Evolutionary conservation across 495 filamentous ascomycete genomes (phyloP).

Genomic region (Hyaloscypha variabilis): DNA sequence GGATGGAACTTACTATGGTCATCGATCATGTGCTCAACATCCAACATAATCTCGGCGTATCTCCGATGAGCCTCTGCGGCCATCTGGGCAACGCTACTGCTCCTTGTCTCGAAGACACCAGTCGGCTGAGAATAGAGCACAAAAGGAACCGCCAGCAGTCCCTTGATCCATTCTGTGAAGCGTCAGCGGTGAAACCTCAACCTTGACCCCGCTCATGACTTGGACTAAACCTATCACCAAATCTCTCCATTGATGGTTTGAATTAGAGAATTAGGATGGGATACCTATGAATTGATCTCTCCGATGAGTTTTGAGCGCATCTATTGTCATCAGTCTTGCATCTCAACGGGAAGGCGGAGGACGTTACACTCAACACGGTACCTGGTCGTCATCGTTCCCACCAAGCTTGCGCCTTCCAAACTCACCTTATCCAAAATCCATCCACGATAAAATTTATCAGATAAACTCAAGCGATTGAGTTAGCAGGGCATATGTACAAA

Average conservation of each 20-base stretch:
- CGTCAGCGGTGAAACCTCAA: background rate
- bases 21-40: conserved; percentile 88
- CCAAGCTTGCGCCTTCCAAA: background rate
- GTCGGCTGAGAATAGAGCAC: conserved; percentile 96
- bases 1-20: conserved; percentile 75
- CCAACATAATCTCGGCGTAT: conserved; percentile 93
- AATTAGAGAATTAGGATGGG: conserved; percentile 7
- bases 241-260: background rate
- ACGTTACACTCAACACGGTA: conserved; percentile 88
- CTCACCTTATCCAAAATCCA: background rate
- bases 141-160: conserved; percentile 92
- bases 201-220: background rate
- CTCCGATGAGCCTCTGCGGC: conserved; percentile 71
- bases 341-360: background rate
- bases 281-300: conserved; percentile 81
- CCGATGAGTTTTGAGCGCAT: conserved; percentile 87
- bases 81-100: conserved; percentile 62
- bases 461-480: background rate
- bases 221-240: conserved; percentile 4
- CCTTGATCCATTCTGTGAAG: conserved; percentile 66
- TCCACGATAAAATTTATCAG: background rate
- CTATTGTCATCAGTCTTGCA: conserved; percentile 41
- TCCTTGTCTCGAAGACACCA: conserved; percentile 68
- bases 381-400: conserved; percentile 74
- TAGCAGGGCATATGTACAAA: too few relatives aligned